Percentiles rank a stretch among this genome's conserved stretches.
phyloP scores from a whole-genome alignment of 31 red algal species.

The Endocladia muricata region DNA sequence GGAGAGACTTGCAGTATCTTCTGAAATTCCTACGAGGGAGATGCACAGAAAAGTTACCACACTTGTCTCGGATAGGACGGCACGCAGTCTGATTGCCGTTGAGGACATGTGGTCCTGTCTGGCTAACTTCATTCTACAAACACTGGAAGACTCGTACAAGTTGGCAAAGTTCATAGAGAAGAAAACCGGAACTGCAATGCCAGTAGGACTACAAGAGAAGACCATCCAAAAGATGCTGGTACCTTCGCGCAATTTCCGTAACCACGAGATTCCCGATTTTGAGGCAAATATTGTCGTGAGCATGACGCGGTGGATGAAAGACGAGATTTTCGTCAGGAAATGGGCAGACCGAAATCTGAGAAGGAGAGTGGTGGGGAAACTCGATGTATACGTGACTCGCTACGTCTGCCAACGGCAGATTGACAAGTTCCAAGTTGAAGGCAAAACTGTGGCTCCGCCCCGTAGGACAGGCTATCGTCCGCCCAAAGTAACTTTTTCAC shows the following conservation, averaged over 20 bases:
- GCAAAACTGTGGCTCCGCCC: background rate
- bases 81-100: background rate
- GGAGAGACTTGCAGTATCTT: slow-evolving; percentile 6
- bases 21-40: slow-evolving; percentile 10
- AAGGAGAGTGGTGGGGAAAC: background rate
- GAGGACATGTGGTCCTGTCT: slow-evolving; percentile 23
- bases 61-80: background rate
- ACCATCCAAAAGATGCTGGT: slow-evolving; percentile 9
- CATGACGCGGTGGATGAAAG: slow-evolving; percentile 6
- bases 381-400: background rate
- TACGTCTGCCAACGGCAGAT: background rate
- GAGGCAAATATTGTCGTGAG: slow-evolving; percentile 2
- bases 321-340: background rate
- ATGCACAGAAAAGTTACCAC: slow-evolving; percentile 2
- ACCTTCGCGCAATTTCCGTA: background rate
- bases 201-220: background rate
- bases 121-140: background rate
- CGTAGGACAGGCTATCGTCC: background rate
- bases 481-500: background rate
- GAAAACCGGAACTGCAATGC: background rate
- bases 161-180: background rate
- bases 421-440: background rate
- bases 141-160: slow-evolving; percentile 13
- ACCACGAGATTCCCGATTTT: background rate
- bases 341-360: background rate